These are phyloP conservation scores for Corylus avellana DNA, from an alignment of 306 rosid genomes.

Conservation along the genomic window DNA sequence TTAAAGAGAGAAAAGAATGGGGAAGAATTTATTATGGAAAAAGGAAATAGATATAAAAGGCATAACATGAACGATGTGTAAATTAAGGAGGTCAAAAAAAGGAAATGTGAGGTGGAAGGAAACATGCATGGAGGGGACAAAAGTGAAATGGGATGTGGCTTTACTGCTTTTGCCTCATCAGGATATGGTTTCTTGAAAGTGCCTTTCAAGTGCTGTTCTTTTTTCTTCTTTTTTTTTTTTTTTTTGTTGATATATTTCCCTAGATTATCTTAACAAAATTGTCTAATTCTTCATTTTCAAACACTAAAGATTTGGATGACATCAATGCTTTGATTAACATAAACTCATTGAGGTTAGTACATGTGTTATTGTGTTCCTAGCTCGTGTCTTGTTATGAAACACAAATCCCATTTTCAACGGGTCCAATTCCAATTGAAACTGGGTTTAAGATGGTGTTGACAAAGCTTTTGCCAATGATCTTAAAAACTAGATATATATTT, in stretches of 20 bases:
- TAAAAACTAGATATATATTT: no score
- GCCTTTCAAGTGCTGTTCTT: slow-evolving; percentile 18
- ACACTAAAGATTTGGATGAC: background rate
- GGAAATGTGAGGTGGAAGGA: slow-evolving; percentile 34
- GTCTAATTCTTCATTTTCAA: background rate
- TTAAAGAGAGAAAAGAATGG: background rate
- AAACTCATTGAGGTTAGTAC: background rate
- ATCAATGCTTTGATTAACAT: background rate
- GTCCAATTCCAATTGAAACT: no score
- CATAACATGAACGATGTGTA: slow-evolving; percentile 16
- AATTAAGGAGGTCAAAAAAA: slow-evolving; percentile 33
- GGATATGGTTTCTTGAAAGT: slow-evolving; percentile 34
- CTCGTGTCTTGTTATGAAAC: no score
- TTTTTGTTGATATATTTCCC: background rate
- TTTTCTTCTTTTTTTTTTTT: background rate
- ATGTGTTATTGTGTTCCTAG: no score
- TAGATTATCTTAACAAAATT: background rate
- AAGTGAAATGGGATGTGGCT: slow-evolving; percentile 19
- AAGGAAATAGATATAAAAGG: background rate
- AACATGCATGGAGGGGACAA: slow-evolving; percentile 35
- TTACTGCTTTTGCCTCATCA: slow-evolving; percentile 28
- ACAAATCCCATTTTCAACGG: no score
- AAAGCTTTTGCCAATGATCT: no score
- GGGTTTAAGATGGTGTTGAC: no score
- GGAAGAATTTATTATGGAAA: slow-evolving; percentile 17